A percentile compares a stretch with the other conserved stretches of the same genome.
Conservation (phyloP, 179 eudicot genomes). For the Actinidia arguta region DNA sequence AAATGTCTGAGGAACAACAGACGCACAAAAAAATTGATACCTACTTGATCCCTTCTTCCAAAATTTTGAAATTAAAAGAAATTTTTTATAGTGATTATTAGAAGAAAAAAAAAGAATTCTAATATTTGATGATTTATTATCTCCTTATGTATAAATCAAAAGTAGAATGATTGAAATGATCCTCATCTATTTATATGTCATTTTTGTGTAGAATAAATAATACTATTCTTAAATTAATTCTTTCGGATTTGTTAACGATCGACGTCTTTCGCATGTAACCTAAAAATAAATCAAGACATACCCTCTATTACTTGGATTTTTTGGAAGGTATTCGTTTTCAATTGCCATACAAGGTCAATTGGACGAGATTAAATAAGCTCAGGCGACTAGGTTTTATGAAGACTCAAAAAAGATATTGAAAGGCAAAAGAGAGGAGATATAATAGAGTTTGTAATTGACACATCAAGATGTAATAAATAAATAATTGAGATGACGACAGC, state of each 20-base stretch:
- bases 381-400: neutral
- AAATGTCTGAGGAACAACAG: neutral
- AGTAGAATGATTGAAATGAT: neutral
- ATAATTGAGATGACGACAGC: neutral
- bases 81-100: no score
- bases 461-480: neutral
- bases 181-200: neutral
- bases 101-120: no score
- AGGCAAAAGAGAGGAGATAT: neutral
- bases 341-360: neutral
- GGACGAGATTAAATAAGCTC: neutral
- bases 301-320: neutral
- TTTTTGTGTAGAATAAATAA: neutral
- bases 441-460: neutral
- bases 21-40: neutral
- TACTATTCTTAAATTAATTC: neutral
- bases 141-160: neutral
- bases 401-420: neutral
- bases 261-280: neutral
- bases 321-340: neutral
- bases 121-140: neutral
- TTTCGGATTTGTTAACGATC: neutral
- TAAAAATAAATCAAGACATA: neutral
- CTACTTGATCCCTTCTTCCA: neutral
- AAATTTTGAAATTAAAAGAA: neutral